Evolutionary conservation across 1,284 basidiomycete genomes (phyloP), one percentile per base, ranked within the genome.

Genomic region (Rhodotorula sp.): DNA sequence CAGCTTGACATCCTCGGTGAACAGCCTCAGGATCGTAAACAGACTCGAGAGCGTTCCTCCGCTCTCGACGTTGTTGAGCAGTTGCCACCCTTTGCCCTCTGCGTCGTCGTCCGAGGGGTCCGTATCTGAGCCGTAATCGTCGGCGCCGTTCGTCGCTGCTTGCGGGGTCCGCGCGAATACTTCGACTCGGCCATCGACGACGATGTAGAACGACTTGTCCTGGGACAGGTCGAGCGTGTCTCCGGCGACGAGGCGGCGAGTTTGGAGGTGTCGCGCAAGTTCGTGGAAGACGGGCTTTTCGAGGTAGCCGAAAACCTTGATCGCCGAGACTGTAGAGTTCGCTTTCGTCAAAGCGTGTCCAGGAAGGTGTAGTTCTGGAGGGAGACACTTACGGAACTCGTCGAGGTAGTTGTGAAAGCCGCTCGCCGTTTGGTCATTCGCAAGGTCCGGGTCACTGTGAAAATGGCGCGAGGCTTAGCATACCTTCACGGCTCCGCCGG

Each of bases 281-380:
- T 97, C 94, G 79, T 97, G 93, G 80, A 97, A 97, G 47, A 93
- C 93, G 0, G 93, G 93, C 82, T 94, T 95, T 83, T 97, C 93
- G 46, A 97, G 85, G 80, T 96, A 97, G 31, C 94, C 95, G 79
- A 97, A 97, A 16, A 97, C 91, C 66, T 93, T 87, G 69, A 97
- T 91, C 7, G 94, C 94, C 76, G 94, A 90, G 59, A 97, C 78
- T 79, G 64, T 5, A 8, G 34, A 20, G 1, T 5, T 31, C 15
- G 16, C 0, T 7, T 12, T 15, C 15, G 49, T 63, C 39, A 71
- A 48, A 14, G 29, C 23, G 14, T 29, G 12, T 29, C 5, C 7
- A 18, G 10, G 29, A 15, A 26, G 6, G 20, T 4, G 21, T 1
- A 10, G 60, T n/a, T 4, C 59, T 14, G 4, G 57, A 1, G 5